These are phyloP conservation scores for Microdochium nivale DNA, from an alignment of 2,329 filamentous ascomycete species.

Conservation along the genomic window DNA sequence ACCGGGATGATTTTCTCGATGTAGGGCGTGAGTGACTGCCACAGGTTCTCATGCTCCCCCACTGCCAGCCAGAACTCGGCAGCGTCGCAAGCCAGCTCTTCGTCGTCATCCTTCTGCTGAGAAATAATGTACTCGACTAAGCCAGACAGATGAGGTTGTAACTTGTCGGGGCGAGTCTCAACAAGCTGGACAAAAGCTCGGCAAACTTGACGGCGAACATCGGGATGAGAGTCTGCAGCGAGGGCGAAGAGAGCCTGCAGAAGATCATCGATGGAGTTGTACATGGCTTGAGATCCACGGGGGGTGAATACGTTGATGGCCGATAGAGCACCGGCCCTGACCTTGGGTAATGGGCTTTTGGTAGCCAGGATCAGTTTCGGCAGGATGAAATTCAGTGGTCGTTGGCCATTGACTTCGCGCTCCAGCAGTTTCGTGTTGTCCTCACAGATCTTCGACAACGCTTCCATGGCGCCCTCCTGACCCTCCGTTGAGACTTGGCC, in stretches of 20 bases:
- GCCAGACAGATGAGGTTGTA: conserved; percentile 77
- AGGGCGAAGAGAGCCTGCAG: conserved; percentile 77
- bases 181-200: conserved; percentile 88
- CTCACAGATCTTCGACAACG: conserved; percentile 91
- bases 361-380: conserved; percentile 88
- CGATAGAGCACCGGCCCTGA: conserved; percentile 71
- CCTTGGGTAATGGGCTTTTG: conserved; percentile 63
- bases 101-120: conserved; percentile 81
- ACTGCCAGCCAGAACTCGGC: conserved; percentile 97
- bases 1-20: conserved; percentile 83
- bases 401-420: conserved; percentile 78
- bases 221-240: conserved; percentile 65
- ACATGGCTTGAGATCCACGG: conserved; percentile 72
- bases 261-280: conserved; percentile 72
- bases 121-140: conserved; percentile 88
- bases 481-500: conserved; percentile 61
- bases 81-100: conserved; percentile 86
- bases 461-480: conserved; percentile 90
- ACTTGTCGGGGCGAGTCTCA: conserved; percentile 82
- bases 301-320: conserved; percentile 90
- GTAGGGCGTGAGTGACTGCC: conserved; percentile 67
- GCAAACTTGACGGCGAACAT: conserved; percentile 89
- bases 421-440: conserved; percentile 85
- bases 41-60: conserved; percentile 77
- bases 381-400: conserved; percentile 79